Evolutionary conservation across 495 filamentous ascomycete genomes (phyloP), one percentile per base, ranked within the genome.

Genomic region (Xylaria intraflava): DNA sequence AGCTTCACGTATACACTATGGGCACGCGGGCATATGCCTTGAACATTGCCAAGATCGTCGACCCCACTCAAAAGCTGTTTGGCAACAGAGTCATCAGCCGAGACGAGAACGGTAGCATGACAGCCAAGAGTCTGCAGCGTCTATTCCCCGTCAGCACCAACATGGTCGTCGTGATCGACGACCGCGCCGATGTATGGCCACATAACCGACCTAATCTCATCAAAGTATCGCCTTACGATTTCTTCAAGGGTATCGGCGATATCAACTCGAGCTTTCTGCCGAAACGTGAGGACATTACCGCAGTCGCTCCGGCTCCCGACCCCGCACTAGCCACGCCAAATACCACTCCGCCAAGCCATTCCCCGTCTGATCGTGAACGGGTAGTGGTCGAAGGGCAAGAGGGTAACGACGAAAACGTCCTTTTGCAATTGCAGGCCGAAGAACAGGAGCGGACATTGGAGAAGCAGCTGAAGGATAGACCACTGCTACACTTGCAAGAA

Each of bases 111-210:
- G 91, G 90, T 35, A 96, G 86, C 63, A 79, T 96, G 69, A 87
- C 82, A 2, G 82, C 86, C 38, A 99, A 99, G 74, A 92, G 81
- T 53, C 77, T 99, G 6, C 86, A 95, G 63, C 82, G 94, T 14
- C 68, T 99, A 30, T 99, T 99, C 67, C 93, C 93, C 14, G 88
- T 94, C 39, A 93, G 96, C 70, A 96, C 91, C 9, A 92, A 95
- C 71, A 99, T 99, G 93, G 93, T 95, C 17, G 90, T 95, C 24
- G 96, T 99, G 62, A 99, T 99, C 55, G 93, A 99, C 67, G 93
- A 99, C 63, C 81, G 93, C 59, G 89, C 89, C 29, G 93, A 99
- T 66, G 91, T 99, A n/a, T 99, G 93, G 93, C 78, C 78, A n/a
- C 83, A 85, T 43, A 97, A 94, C 80, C 85, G 86, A 60, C 80